Base-by-base conservation (phyloP, 768 basidiomycete species). In the Leucosporidium scottii region DNA sequence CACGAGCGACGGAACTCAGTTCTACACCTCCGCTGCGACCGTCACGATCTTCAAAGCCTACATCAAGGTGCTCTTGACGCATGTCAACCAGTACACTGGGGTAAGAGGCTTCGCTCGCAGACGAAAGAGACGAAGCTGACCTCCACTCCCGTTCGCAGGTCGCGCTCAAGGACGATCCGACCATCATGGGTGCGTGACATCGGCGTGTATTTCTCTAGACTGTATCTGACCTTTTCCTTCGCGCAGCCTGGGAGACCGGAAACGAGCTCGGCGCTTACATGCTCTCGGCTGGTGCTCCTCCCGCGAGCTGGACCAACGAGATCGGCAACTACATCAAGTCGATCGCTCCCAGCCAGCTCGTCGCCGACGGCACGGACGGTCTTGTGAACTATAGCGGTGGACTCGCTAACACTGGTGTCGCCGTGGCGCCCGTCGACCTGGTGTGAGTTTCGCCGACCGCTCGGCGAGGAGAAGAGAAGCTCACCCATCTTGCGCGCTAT, bases 51-150 rank as follows among this genome's bases (percentile, higher is more conserved):
- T 75, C 72, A 76, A 76, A 67, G 70, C 62, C 27, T 76, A 74
- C 66, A 75, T 76, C 66, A 68, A 62, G 7, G 69, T 73, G 17
- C 72, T 77, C 7, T 66, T 78, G 13, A 76, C 72, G 62, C 76
- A 77, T 64, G 73, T 73, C 61, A 77, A 77, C 64, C 54, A 51
- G 2, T 77, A 73, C 69, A 77, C 75, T 17, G 76, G 76, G 4
- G 71, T 73, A 20, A 21, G 70, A 58, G 30, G 0, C 15, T 8
- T 27, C 23, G 27, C 6, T 25, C 3, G 2, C 5, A 28, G 9
- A 9, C 23, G 50, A 1, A 4, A 8, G 15, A 25, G 17, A 20
- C 31, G 34, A 2, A 21, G 39, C 23, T 13, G 47, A 56, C 27
- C 12, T n/a, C n/a, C n/a, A 12, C 2, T 34, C n/a, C 13, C 10